Percentiles rank a stretch among this genome's conserved stretches.
phyloP scores from a whole-genome alignment of 345 rosid genomes.

The Raphanus raphanistrum region DNA sequence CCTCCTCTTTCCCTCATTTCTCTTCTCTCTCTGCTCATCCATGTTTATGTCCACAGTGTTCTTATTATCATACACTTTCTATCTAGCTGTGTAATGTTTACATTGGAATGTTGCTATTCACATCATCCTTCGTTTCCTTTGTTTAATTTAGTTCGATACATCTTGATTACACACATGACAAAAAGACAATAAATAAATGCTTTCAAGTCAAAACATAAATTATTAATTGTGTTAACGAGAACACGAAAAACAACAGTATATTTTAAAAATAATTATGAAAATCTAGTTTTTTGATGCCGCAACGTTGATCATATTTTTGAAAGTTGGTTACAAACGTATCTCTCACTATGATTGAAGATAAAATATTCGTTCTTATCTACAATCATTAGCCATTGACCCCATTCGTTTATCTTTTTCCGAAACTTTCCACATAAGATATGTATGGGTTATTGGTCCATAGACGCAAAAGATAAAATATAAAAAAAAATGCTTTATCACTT shows the following conservation, averaged over 20 bases:
- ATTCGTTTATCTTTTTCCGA: neutral
- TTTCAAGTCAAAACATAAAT: neutral
- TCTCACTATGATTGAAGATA: neutral
- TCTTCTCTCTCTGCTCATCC: constrained; percentile 9
- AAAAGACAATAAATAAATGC: neutral
- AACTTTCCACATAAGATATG: neutral
- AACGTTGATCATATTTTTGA: neutral
- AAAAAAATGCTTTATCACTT: neutral
- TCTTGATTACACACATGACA: neutral
- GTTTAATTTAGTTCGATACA: neutral
- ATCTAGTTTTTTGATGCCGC: neutral
- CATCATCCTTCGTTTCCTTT: neutral
- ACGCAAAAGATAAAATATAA: neutral
- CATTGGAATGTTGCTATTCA: neutral
- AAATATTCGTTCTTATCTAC: neutral
- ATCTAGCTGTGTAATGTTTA: constrained; percentile 3
- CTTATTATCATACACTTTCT: constrained; percentile 9
- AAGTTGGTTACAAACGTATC: neutral
- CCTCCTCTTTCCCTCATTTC: neutral
- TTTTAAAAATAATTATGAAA: neutral
- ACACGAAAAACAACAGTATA: too few relatives aligned
- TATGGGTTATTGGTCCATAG: neutral
- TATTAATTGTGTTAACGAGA: too few relatives aligned
- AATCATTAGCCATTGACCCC: neutral
- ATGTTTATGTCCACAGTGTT: constrained; percentile 36